Percentiles rank a stretch among this genome's conserved stretches.
These are phyloP conservation scores for Hygrophorus russula DNA, from an alignment of 768 basidiomycete species.

Conservation along the genomic window DNA sequence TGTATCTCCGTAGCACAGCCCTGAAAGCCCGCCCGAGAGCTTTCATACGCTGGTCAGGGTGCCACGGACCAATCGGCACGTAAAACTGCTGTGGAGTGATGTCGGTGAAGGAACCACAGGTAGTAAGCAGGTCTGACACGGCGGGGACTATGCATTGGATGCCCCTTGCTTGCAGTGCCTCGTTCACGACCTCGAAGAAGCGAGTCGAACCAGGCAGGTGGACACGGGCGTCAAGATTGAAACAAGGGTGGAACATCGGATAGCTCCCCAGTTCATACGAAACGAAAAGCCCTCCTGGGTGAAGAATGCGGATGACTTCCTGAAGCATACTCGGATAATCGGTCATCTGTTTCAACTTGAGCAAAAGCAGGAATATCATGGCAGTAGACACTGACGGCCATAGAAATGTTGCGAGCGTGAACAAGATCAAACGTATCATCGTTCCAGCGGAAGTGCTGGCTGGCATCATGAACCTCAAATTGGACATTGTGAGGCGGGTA, in stretches of 20 bases:
- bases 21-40: conserved; percentile 32
- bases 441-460: conserved; percentile 35
- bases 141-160: conserved; percentile 25
- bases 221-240: conserved; percentile 15
- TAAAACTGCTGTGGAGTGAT: conserved; percentile 21
- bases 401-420: conserved; percentile 47
- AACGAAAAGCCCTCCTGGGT: conserved; percentile 60
- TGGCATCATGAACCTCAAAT: conserved; percentile 60
- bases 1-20: conserved; percentile 27
- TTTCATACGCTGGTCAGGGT: conserved; percentile 18
- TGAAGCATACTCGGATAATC: conserved; percentile 41
- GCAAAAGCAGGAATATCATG: conserved; percentile 3
- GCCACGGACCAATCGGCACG: conserved; percentile 54
- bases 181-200: conserved; percentile 27
- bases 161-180: conserved; percentile 23
- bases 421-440: conserved; percentile 53
- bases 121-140: conserved; percentile 26
- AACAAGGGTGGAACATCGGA: conserved; percentile 26
- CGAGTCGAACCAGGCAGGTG: conserved; percentile 28
- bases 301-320: conserved; percentile 55
- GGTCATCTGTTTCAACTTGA: conserved; percentile 30
- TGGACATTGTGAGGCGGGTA: conserved; percentile 48
- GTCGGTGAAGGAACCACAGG: conserved; percentile 28
- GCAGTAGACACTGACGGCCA: conserved; percentile 38
- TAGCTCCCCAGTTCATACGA: conserved; percentile 48